Base-by-base conservation (phyloP, 768 basidiomycete genomes). In the Xerocomellus chrysenteron region DNA sequence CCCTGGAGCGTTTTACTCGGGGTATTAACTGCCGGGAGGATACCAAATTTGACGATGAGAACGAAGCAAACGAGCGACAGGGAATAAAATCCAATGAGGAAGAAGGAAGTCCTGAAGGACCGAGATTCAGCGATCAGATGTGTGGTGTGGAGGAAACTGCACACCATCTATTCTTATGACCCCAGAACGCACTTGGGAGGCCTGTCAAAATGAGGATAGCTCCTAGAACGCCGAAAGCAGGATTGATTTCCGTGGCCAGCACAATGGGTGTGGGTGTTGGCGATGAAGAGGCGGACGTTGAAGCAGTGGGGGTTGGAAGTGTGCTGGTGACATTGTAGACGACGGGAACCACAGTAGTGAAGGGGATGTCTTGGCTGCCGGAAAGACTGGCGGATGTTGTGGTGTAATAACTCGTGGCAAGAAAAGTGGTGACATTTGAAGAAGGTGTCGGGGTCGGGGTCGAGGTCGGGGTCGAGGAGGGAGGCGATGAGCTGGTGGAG, bases 151-250 rank as follows among this genome's bases (percentile, higher is more conserved):
- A 49, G 50, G 42, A 54, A 50, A 45, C 11, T 41, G 76, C 81
- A 41, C 66, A 90, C 94, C 95, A 96, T 80, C 94, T 78, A 71
- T 97, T 95, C 80, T 96, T 96, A 76, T 94, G 93, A 21, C 95
- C 95, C 75, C 91, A 87, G 63, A 93, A 92, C 4, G 91, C 90
- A 50, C 91, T 90, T 10, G 93, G 92, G 7, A 95, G 76, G 46
- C 95, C 95, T 10, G 91, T 93, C 47, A 97, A 66, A 62, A 97
- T 93, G 68, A 98, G 84, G 58, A 97, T 73, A 5, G 83, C 90
- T 46, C 95, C 95, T 16, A 94, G 80, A 32, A 94, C 90, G 49
- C 86, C 94, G 72, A 95, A 98, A 16, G 86, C 94, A 28, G 92
- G 91, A 66, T 93, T 90, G 37, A 96, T 75, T 67, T 75, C 81